These are phyloP conservation scores for Scleromitrula shiraiana DNA, from an alignment of 2,329 filamentous ascomycete species.

Conservation along the genomic window DNA sequence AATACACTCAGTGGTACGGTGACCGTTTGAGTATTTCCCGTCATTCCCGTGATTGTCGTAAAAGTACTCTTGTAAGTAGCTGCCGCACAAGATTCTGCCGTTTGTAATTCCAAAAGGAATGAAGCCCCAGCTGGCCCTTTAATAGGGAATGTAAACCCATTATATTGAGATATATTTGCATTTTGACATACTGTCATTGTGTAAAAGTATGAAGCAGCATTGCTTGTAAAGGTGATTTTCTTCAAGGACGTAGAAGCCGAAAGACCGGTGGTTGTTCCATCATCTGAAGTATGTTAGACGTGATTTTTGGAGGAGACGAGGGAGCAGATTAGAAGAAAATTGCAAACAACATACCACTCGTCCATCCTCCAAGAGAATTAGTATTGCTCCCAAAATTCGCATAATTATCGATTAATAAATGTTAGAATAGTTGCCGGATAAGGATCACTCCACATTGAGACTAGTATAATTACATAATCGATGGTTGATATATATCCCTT, in stretches of 20 bases:
- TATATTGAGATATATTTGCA: conserved; percentile 39
- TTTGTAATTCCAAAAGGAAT: conserved; percentile 40
- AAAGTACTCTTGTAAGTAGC: conserved; percentile 37
- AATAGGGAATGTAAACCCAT: conserved; percentile 39
- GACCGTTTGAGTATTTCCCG: conserved; percentile 41
- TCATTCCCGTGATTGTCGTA: conserved; percentile 38
- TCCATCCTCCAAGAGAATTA: conserved; percentile 32
- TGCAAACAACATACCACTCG: conserved; percentile 28
- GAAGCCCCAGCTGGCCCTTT: conserved; percentile 37
- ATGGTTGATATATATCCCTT: no score
- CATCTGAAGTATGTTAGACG: conserved; percentile 33
- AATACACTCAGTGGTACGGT: conserved; percentile 43
- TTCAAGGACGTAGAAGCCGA: conserved; percentile 32
- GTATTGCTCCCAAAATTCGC: conserved; percentile 26
- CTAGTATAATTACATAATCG: no score
- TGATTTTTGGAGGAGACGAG: neutral
- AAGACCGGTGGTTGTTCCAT: conserved; percentile 39
- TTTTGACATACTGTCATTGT: conserved; percentile 43
- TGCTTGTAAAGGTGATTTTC: conserved; percentile 43
- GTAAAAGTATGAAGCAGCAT: conserved; percentile 39
- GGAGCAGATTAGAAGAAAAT: neutral
- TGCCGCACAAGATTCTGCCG: conserved; percentile 36
- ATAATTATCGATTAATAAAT: conserved; percentile 29
- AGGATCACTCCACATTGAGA: no score
- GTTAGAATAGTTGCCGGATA: no score